phyloP scores from a whole-genome alignment of 768 basidiomycete species.

The Suillus alpinus region DNA sequence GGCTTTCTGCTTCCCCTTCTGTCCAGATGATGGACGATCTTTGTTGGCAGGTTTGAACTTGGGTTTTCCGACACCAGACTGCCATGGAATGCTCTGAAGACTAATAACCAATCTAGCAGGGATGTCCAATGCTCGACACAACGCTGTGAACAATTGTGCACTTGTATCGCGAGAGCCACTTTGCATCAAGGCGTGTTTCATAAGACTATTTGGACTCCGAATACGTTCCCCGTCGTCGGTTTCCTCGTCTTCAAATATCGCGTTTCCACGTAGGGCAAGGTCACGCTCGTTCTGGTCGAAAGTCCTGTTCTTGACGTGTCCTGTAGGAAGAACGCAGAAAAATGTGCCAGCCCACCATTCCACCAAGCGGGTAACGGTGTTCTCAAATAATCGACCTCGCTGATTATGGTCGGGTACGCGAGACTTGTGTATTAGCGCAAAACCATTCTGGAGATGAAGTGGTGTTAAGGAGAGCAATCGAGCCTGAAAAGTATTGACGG shows the following conservation, averaged over 20 bases:
- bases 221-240: slow-evolving; percentile 61
- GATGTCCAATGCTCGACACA: slow-evolving; percentile 83
- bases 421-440: slow-evolving; percentile 78
- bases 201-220: slow-evolving; percentile 77
- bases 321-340: slow-evolving; percentile 58
- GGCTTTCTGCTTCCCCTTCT: slow-evolving; percentile 1
- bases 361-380: slow-evolving; percentile 66
- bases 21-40: slow-evolving; percentile 18
- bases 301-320: slow-evolving; percentile 72
- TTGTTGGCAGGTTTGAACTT: slow-evolving; percentile 42
- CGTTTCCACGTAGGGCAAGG: slow-evolving; percentile 25
- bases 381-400: slow-evolving; percentile 87
- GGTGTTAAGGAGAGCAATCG: slow-evolving; percentile 87
- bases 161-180: slow-evolving; percentile 82
- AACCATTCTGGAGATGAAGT: slow-evolving; percentile 72
- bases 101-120: slow-evolving; percentile 87
- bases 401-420: slow-evolving; percentile 75
- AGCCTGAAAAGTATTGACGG: slow-evolving; percentile 50
- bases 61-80: slow-evolving; percentile 60
- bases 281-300: slow-evolving; percentile 68
- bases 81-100: slow-evolving; percentile 91
- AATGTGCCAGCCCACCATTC: slow-evolving; percentile 84
- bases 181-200: slow-evolving; percentile 87
- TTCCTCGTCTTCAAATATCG: slow-evolving; percentile 36
- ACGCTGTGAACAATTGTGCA: slow-evolving; percentile 87